These are phyloP conservation scores for Typha latifolia DNA, from an alignment of 176 grass and related monocot genomes.

Conservation along the genomic window DNA sequence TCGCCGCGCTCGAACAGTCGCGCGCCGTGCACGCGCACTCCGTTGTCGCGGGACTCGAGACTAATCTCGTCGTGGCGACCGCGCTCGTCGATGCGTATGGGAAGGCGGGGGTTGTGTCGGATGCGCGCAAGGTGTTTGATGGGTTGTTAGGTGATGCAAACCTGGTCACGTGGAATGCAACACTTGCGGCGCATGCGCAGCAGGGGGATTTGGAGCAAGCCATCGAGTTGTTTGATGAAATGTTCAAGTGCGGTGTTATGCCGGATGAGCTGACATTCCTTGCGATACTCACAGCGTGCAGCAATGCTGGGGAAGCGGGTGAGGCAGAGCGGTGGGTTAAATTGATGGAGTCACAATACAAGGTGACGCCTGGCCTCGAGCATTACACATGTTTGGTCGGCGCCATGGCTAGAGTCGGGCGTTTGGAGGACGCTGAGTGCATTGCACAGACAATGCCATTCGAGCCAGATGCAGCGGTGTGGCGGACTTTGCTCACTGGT, in stretches of 20 bases:
- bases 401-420: constrained; percentile 27
- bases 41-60: constrained; percentile 19
- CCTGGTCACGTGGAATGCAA: constrained; percentile 37
- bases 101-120: constrained; percentile 31
- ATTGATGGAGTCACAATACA: constrained; percentile 21
- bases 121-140: constrained; percentile 22
- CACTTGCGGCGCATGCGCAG: constrained; percentile 24
- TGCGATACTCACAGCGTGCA: constrained; percentile 31
- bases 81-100: constrained; percentile 37
- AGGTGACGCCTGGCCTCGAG: constrained; percentile 26
- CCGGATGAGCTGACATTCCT: constrained; percentile 35
- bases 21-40: constrained; percentile 31
- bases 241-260: constrained; percentile 8
- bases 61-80: constrained; percentile 23
- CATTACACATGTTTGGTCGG: constrained; percentile 44
- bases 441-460: constrained; percentile 28
- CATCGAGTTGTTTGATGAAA: constrained; percentile 18
- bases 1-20: constrained; percentile 28
- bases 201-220: constrained; percentile 15
- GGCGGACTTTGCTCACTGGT: constrained; percentile 26
- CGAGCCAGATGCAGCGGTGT: constrained; percentile 36
- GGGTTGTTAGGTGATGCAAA: constrained; percentile 10
- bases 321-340: constrained; percentile 29
- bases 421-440: constrained; percentile 26
- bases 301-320: constrained; percentile 27